These are phyloP conservation scores for Geotrichum fermentans DNA, from an alignment of 1,139 yeast species.

Conservation along the genomic window DNA sequence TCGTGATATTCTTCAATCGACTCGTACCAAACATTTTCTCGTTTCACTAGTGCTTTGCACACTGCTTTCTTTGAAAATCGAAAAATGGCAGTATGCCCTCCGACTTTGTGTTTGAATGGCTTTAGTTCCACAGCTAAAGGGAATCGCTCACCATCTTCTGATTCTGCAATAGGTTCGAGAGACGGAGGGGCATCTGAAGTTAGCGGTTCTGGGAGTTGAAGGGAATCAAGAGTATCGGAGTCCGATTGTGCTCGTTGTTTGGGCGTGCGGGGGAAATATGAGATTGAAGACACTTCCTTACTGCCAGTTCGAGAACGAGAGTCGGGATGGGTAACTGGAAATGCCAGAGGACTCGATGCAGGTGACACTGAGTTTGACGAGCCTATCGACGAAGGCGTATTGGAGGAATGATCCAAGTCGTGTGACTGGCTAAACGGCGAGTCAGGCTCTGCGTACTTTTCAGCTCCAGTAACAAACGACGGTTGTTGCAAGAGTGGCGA, in stretches of 20 bases:
- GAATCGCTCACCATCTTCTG: neutral
- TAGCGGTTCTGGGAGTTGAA: neutral
- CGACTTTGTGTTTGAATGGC: slow-evolving; percentile 88
- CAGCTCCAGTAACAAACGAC: neutral
- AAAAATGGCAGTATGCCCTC: slow-evolving; percentile 97
- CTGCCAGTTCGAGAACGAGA: slow-evolving; percentile 6
- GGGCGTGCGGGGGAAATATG: slow-evolving; percentile 55
- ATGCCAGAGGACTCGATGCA: neutral
- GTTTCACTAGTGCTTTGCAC: slow-evolving; percentile 86
- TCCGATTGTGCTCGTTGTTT: slow-evolving; percentile 11
- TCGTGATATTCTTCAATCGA: slow-evolving; percentile 73
- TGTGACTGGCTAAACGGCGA: neutral
- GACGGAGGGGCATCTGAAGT: too few species aligned
- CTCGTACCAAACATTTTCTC: slow-evolving; percentile 91
- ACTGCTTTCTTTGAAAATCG: slow-evolving; percentile 87
- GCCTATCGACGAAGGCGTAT: neutral
- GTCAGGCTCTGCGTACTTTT: neutral
- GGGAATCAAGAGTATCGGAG: neutral
- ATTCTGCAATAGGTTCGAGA: neutral
- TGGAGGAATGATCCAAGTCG: neutral
- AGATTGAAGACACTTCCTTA: slow-evolving; percentile 50
- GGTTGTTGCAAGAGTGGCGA: neutral
- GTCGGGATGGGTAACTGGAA: neutral
- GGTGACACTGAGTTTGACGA: slow-evolving; percentile 1
- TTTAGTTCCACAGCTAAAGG: slow-evolving; percentile 64